phyloP scores from a whole-genome alignment of 208 protist species.

The Leishmania mexicana region DNA sequence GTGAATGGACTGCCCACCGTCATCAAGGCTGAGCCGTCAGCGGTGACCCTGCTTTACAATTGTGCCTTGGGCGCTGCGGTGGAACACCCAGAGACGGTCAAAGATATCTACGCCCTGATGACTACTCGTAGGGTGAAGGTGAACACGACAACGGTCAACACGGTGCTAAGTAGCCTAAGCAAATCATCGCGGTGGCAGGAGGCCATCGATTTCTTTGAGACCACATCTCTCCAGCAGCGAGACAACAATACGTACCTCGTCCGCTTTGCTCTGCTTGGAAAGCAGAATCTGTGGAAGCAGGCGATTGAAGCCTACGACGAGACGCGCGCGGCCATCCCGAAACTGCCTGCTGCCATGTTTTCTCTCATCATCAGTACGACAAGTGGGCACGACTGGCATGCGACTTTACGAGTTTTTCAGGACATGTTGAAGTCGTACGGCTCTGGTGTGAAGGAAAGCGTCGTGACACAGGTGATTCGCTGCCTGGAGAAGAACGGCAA shows the following conservation, averaged over 20 bases:
- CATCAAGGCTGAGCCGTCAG: slow-evolving; percentile 39
- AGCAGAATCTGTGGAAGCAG: slow-evolving; percentile 66
- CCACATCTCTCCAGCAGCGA: slow-evolving; percentile 29
- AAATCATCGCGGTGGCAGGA: slow-evolving; percentile 57
- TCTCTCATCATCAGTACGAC: slow-evolving; percentile 62
- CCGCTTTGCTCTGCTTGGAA: slow-evolving; percentile 75
- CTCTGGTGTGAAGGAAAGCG: slow-evolving; percentile 64
- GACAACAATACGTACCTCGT: slow-evolving; percentile 85
- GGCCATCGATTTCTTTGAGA: slow-evolving; percentile 63
- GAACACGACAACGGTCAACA: slow-evolving; percentile 86
- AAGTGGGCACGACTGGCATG: slow-evolving; percentile 67
- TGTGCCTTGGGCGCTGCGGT: slow-evolving; percentile 82
- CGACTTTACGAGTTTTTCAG: slow-evolving; percentile 70
- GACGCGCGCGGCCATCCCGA: slow-evolving; percentile 40
- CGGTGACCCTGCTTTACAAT: slow-evolving; percentile 89
- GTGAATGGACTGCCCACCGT: slow-evolving; percentile 35
- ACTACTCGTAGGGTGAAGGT: slow-evolving; percentile 35
- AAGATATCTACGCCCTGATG: slow-evolving; percentile 58
- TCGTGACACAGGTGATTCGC: slow-evolving; percentile 76
- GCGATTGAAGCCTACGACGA: slow-evolving; percentile 55
- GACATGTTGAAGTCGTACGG: slow-evolving; percentile 75
- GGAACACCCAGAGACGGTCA: slow-evolving; percentile 56
- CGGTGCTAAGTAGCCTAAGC: slow-evolving; percentile 74
- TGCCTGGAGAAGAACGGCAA: slow-evolving; percentile 72
- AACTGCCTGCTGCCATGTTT: slow-evolving; percentile 67